Evolutionary conservation across 352 stramenopile genomes (phyloP), one percentile per base, ranked within the genome.

Genomic region (Globisporangium megalacanthum): DNA sequence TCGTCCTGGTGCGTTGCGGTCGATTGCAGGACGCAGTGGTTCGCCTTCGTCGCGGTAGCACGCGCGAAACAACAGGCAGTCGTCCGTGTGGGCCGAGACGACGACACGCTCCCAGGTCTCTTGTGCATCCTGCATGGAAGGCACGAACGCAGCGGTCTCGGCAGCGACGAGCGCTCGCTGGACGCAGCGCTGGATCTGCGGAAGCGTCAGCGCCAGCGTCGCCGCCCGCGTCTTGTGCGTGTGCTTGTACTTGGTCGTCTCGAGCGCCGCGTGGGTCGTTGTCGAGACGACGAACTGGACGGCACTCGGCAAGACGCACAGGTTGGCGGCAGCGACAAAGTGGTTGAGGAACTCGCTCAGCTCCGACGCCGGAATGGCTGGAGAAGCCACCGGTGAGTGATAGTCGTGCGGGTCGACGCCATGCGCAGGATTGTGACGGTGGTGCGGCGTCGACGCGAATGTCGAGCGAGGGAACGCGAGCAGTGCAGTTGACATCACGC

Each of bases 131-230:
- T 3, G 25, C 13, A 13, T 17, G 5, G 14, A 15, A 20, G 15
- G 41, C 3, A 13, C 13, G 15, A 11, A 17, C 17, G 9, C 8
- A 20, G 64, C 51, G 19, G 74, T 66, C 25, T 75, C 66, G 1
- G 71, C 61, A 0, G 44, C 41, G 10, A 77, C 49, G 8, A 77
- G 17, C 7, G 71, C 69, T 29, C 58, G 70, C 25, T 74, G 60
- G 1, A 71, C 63, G 9, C 60, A 68, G 14, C 63, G 51, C 41
- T 68, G 64, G 4, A 79, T 41, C 42, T 77, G 65, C 13, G 55
- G 22, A n/a, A 73, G 49, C 1, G 62, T 48, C 3, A 76, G 54
- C 7, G 29, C 53, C 4, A 17, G 19, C 8, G 56, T 44, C 4
- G 49, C 22, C 19, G 70, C 66, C 33, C 44, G 39, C 17, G 68